A percentile compares a stretch with the other conserved stretches of the same genome.
These are phyloP conservation scores for Pholiota microspora DNA, from an alignment of 768 basidiomycete genomes.

Conservation along the genomic window DNA sequence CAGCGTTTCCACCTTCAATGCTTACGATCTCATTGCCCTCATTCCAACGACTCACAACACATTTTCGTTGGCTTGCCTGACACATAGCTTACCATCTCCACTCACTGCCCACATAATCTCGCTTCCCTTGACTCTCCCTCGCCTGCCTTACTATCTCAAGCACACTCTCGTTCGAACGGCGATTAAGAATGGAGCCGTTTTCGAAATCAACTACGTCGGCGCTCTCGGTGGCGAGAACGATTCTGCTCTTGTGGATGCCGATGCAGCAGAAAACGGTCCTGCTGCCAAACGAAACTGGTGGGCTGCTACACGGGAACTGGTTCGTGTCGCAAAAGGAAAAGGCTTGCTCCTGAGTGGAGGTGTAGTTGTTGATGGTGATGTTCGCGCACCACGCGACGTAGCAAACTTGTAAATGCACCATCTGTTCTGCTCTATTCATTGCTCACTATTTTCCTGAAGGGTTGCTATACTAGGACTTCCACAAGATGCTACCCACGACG, in stretches of 20 bases:
- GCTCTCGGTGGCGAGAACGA: constrained; percentile 67
- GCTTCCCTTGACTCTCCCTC: constrained; percentile 73
- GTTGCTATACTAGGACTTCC: constrained; percentile 65
- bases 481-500: constrained; percentile 65
- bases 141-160: constrained; percentile 78
- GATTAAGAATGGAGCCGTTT: constrained; percentile 77
- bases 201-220: constrained; percentile 79
- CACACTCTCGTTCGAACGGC: constrained; percentile 83
- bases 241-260: constrained; percentile 38
- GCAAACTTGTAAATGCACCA: constrained; percentile 62
- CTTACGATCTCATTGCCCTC: constrained; percentile 78
- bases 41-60: constrained; percentile 69
- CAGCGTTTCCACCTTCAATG: constrained; percentile 56
- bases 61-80: constrained; percentile 79
- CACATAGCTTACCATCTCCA: constrained; percentile 72
- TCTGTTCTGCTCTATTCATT: neutral
- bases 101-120: constrained; percentile 81
- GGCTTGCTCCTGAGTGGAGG: constrained; percentile 73
- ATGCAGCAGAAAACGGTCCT: constrained; percentile 50
- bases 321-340: constrained; percentile 79
- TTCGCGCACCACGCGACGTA: constrained; percentile 71
- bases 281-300: constrained; percentile 80
- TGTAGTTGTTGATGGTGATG: constrained; percentile 54
- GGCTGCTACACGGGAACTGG: constrained; percentile 74
- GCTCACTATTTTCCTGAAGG: constrained; percentile 31